phyloP scores from a whole-genome alignment of 306 rosid genomes.

The Cotoneaster glaucophyllus region DNA sequence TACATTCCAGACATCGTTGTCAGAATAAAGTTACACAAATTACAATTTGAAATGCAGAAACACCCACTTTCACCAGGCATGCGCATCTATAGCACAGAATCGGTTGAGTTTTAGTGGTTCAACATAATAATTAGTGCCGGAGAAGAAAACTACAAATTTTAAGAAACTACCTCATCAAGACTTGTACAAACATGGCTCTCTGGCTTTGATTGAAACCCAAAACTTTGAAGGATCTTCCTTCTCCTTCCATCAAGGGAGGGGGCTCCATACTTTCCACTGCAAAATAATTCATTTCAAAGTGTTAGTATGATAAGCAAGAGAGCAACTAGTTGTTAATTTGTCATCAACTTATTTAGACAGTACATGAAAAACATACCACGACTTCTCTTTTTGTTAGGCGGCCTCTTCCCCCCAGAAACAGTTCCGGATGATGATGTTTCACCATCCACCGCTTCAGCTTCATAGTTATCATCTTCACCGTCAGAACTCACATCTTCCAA shows the following conservation, averaged over 20 bases:
- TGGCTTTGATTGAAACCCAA: conserved; percentile 96
- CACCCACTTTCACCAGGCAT: not conserved
- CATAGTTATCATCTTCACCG: conserved; percentile 92
- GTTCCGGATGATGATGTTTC: conserved; percentile 70
- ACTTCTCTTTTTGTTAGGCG: conserved; percentile 52
- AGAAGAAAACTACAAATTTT: conserved; percentile 3
- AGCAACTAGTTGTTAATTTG: not conserved
- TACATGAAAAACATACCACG: conserved; percentile 47
- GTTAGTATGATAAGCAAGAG: conserved; percentile 7
- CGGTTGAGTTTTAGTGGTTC: not conserved
- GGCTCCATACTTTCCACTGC: conserved; percentile 82
- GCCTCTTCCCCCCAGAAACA: conserved; percentile 38
- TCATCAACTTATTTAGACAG: conserved; percentile 9
- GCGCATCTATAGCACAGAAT: not conserved
- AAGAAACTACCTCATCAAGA: conserved; percentile 73
- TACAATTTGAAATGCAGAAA: not conserved
- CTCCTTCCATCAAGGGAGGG: conserved; percentile 97
- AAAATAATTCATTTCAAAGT: conserved; percentile 14
- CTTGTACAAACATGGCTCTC: conserved; percentile 92
- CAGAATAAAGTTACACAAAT: not conserved
- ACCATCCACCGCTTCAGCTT: conserved; percentile 81
- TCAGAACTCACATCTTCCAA: conserved; percentile 95
- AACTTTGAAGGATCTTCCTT: conserved; percentile 90
- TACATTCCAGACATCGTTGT: conserved; percentile 1
- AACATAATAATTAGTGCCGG: not conserved